Conservation (phyloP, 345 rosid genomes). For the Lumnitzera littorea region DNA sequence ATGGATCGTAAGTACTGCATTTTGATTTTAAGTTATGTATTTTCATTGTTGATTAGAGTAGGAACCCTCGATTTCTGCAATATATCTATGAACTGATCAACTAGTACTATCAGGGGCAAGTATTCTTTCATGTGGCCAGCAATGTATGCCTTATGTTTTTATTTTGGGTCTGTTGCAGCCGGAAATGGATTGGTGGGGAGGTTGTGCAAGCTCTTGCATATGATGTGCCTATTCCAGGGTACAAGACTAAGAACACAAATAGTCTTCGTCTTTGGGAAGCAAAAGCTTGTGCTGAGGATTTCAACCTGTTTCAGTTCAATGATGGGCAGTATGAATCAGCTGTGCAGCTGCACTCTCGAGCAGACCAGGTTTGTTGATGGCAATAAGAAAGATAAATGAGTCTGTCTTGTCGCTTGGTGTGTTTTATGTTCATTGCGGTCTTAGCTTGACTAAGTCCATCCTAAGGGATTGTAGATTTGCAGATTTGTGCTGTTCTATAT, state of each 20-base stretch:
- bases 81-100: no score
- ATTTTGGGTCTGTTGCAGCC: constrained; percentile 35
- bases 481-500: constrained; percentile 95
- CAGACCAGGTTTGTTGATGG: constrained; percentile 51
- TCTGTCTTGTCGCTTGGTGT: no score
- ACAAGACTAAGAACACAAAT: constrained; percentile 84
- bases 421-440: no score
- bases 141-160: no score
- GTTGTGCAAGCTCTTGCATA: constrained; percentile 84
- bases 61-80: no score
- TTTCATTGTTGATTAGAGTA: no score
- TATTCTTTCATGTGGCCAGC: no score
- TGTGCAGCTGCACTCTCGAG: constrained; percentile 71
- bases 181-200: constrained; percentile 89
- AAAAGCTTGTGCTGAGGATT: constrained; percentile 67
- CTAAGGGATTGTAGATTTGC: constrained; percentile 12
- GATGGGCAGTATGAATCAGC: constrained; percentile 97
- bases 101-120: no score
- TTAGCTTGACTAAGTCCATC: background rate
- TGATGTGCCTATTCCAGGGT: constrained; percentile 95
- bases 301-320: constrained; percentile 77
- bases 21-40: background rate
- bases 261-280: constrained; percentile 99
- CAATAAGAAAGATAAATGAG: background rate
- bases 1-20: constrained; percentile 70